Evolutionary conservation across 1,284 basidiomycete genomes (phyloP).

Genomic region (Ganoderma meredithae): DNA sequence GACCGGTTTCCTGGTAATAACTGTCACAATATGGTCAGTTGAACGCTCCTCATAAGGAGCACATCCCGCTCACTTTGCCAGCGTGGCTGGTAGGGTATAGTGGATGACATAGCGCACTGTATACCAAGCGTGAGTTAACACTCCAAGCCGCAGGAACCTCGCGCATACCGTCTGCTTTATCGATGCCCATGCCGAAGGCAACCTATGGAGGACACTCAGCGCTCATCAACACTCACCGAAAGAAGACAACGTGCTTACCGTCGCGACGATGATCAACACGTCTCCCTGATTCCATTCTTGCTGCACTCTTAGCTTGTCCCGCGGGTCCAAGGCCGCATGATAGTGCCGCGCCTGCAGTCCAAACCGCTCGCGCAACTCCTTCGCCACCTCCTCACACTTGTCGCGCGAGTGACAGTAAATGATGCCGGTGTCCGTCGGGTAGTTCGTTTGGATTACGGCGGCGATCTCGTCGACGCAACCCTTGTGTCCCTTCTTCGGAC

Average conservation of each 20-base stretch:
- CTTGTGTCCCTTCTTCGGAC: conserved; percentile 57
- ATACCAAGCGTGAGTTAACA: background rate
- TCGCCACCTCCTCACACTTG: conserved; percentile 84
- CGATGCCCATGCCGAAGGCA: conserved; percentile 98
- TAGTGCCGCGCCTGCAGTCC: conserved; percentile 81
- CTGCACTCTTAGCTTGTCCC: conserved; percentile 74
- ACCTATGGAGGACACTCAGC: conserved; percentile 40
- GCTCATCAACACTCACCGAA: background rate
- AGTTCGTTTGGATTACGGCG: conserved; percentile 70
- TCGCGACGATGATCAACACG: conserved; percentile 90
- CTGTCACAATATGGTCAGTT: conserved; percentile 40
- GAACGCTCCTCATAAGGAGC: too few relatives aligned
- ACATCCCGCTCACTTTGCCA: conserved; percentile 60
- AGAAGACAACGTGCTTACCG: conserved; percentile 51
- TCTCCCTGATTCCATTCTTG: conserved; percentile 79
- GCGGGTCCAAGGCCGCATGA: conserved; percentile 80
- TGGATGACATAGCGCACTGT: conserved; percentile 84
- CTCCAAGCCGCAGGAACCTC: background rate
- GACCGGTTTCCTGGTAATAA: conserved; percentile 88
- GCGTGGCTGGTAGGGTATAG: conserved; percentile 69
- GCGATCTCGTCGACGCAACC: conserved; percentile 69
- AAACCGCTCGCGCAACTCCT: conserved; percentile 61
- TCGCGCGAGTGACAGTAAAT: conserved; percentile 84
- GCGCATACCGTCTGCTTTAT: conserved; percentile 78
- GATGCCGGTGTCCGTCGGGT: conserved; percentile 78